Conservation (phyloP, 129 eudicot genomes). For the Tanacetum coccineum region DNA sequence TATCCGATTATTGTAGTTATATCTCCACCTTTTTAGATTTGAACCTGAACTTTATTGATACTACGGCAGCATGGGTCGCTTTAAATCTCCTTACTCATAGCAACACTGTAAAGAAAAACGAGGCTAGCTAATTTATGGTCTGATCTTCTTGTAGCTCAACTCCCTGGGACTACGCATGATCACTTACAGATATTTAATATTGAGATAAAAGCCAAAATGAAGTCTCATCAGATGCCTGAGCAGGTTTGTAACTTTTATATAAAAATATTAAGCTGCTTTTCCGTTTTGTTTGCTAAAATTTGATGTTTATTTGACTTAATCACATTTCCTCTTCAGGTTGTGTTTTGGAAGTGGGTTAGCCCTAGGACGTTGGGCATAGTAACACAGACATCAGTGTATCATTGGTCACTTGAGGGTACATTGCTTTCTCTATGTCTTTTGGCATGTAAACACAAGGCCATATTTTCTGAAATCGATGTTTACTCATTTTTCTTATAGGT, state of each 20-base stretch:
- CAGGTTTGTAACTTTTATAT: conserved; percentile 41
- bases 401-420: conserved; percentile 95
- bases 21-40: too few species aligned
- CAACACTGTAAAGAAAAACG: not conserved
- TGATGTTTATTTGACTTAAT: conserved; percentile 12
- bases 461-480: not conserved
- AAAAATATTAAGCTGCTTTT: not conserved
- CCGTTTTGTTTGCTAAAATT: not conserved
- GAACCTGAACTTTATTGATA: too few species aligned
- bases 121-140: conserved; percentile 17
- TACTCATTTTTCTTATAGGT: conserved; percentile 36
- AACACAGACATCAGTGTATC: conserved; percentile 86
- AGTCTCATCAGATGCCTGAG: conserved; percentile 99
- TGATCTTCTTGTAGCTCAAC: conserved; percentile 56
- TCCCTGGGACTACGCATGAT: conserved; percentile 94
- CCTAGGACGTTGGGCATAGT: conserved; percentile 93
- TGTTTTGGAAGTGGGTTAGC: conserved; percentile 94
- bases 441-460: conserved; percentile 9
- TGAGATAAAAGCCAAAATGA: conserved; percentile 83
- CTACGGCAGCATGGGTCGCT: too few species aligned
- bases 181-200: conserved; percentile 92
- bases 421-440: not conserved
- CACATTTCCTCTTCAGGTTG: conserved; percentile 46
- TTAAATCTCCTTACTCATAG: too few species aligned
- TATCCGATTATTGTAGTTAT: too few species aligned